Percentiles rank a stretch among this genome's conserved stretches.
phyloP scores from a whole-genome alignment of 2,329 filamentous ascomycete genomes.

The Tolypocladium nubicola region DNA sequence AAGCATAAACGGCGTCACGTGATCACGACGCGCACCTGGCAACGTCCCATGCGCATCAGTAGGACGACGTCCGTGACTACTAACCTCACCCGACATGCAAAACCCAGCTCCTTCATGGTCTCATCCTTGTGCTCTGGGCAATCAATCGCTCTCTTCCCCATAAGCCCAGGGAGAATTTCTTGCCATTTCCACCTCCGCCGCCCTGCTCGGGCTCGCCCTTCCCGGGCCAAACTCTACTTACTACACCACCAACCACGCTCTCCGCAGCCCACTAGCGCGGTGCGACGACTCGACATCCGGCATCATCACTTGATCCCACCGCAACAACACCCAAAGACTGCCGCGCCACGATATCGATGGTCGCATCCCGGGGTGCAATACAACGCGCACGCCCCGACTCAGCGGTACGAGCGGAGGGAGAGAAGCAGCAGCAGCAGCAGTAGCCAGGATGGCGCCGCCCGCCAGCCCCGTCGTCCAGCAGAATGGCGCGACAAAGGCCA shows the following conservation, averaged over 20 bases:
- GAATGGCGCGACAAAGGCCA: conserved; percentile 46
- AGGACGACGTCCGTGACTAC: neutral
- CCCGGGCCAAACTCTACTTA: conserved; percentile 1
- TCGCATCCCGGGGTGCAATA: conserved; percentile 2
- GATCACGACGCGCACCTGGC: neutral
- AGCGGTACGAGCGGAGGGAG: conserved; percentile 6
- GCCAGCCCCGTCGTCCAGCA: conserved; percentile 37
- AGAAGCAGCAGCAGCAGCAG: conserved; percentile 4
- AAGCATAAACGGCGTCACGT: neutral
- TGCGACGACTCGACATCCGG: conserved; percentile 8
- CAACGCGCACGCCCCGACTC: conserved; percentile 2
- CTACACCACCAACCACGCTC: conserved; percentile 5
- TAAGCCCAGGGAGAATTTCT: neutral
- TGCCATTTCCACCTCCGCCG: conserved; percentile 2
- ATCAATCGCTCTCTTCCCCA: neutral
- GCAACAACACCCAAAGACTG: neutral
- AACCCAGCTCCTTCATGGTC: neutral
- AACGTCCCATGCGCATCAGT: neutral
- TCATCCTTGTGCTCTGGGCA: neutral
- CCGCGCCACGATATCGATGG: conserved; percentile 9
- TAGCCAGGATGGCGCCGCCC: conserved; percentile 37
- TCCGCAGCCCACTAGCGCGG: conserved; percentile 10
- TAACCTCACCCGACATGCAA: neutral
- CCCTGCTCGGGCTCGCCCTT: conserved; percentile 1
- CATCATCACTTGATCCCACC: conserved; percentile 1